Evolutionary conservation across 2,329 filamentous ascomycete species (phyloP).

Genomic region (Fusarium annulatum): DNA sequence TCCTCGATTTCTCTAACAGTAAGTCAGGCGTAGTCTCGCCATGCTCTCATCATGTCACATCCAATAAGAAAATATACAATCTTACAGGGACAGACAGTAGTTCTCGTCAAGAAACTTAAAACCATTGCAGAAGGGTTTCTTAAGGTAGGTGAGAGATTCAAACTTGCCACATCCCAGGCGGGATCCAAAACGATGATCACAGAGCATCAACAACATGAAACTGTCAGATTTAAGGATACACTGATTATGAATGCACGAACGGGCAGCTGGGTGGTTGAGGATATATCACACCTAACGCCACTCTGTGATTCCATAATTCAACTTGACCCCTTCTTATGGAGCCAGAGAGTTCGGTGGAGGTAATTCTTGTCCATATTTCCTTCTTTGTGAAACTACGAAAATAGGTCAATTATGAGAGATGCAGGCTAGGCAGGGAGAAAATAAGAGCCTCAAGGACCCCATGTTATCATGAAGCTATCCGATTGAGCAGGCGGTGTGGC

Average conservation of each 20-base stretch:
- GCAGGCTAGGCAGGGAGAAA: no score
- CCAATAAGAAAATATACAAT: neutral
- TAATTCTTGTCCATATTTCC: neutral
- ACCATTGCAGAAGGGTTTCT: neutral
- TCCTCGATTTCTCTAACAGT: no score
- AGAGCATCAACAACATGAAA: neutral
- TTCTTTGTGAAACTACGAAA: no score
- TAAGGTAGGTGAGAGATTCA: neutral
- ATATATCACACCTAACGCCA: neutral
- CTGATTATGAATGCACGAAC: neutral
- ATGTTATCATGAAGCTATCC: slow-evolving; percentile 8
- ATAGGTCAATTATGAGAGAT: no score
- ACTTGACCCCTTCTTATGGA: neutral
- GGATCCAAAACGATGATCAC: neutral
- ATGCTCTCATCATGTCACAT: neutral
- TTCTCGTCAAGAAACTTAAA: no score
- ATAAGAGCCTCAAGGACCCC: no score
- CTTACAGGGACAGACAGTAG: neutral
- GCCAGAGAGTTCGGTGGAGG: neutral
- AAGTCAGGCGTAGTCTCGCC: neutral
- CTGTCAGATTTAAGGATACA: neutral
- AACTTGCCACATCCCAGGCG: neutral
- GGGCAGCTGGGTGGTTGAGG: neutral
- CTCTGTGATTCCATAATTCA: neutral
- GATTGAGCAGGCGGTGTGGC: slow-evolving; percentile 42